phyloP scores from a whole-genome alignment of 164 flowering plant genomes.

The Euptelea pleiosperma region DNA sequence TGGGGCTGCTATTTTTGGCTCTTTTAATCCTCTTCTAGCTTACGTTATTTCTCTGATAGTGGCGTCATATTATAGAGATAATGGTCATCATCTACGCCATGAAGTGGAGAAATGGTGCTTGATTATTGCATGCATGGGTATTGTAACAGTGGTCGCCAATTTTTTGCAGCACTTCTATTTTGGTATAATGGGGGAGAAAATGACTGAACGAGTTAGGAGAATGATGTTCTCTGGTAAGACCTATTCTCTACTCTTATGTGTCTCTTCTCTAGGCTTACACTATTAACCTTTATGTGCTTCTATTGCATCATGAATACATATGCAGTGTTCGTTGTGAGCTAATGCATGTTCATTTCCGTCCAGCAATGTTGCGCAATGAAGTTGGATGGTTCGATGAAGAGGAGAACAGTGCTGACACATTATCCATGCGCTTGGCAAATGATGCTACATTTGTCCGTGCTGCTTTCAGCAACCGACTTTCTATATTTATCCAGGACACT shows the following conservation, averaged over 20 bases:
- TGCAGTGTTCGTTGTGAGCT: neutral
- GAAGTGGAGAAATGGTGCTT: slow-evolving; percentile 93
- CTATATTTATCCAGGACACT: slow-evolving; percentile 91
- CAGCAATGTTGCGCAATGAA: slow-evolving; percentile 97
- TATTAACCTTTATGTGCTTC: slow-evolving; percentile 1
- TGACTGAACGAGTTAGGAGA: slow-evolving; percentile 98
- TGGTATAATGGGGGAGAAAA: slow-evolving; percentile 99
- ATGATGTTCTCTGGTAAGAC: slow-evolving; percentile 96
- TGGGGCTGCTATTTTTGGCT: slow-evolving; percentile 97
- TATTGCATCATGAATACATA: neutral
- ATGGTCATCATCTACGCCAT: slow-evolving; percentile 39
- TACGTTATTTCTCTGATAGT: slow-evolving; percentile 75
- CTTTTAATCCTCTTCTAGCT: slow-evolving; percentile 97
- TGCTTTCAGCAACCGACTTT: slow-evolving; percentile 93
- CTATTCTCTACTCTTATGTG: neutral
- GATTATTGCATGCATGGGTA: slow-evolving; percentile 88
- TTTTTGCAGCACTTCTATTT: slow-evolving; percentile 96
- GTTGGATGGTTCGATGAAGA: slow-evolving; percentile 99
- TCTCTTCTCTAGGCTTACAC: neutral
- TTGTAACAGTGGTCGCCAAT: slow-evolving; percentile 91
- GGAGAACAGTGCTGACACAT: slow-evolving; percentile 88
- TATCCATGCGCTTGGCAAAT: slow-evolving; percentile 97
- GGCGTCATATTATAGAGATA: slow-evolving; percentile 59
- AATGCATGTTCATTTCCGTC: slow-evolving; percentile 6
- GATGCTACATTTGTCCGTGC: slow-evolving; percentile 99